Conservation (phyloP, 2,329 filamentous ascomycete species). For the Xylariaceae sp. region DNA sequence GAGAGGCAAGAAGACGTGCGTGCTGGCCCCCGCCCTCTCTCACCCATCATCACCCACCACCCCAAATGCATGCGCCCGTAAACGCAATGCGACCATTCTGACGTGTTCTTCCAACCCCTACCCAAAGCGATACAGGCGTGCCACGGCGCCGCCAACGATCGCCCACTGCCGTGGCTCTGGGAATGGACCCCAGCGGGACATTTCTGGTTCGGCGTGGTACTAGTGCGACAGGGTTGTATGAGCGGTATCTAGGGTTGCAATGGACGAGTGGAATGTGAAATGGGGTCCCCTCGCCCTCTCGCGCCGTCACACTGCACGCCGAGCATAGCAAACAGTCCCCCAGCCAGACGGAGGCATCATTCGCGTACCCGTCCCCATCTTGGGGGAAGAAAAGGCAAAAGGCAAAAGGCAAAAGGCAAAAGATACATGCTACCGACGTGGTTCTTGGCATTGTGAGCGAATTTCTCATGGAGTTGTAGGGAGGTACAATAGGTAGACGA, state of each 20-base stretch:
- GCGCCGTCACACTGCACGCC: constrained; percentile 1
- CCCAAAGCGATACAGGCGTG: constrained; percentile 5
- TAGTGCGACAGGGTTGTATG: constrained; percentile 1
- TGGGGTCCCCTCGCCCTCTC: neutral
- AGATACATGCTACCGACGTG: no score
- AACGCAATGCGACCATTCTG: constrained; percentile 17
- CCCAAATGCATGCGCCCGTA: constrained; percentile 9
- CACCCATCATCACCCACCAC: neutral
- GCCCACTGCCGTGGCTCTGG: constrained; percentile 21
- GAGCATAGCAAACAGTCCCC: neutral
- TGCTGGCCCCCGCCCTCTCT: neutral
- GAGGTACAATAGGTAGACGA: no score
- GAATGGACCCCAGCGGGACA: constrained; percentile 10
- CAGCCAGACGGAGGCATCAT: no score
- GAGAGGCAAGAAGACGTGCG: neutral
- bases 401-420: no score
- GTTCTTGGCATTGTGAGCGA: no score
- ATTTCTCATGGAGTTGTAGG: no score
- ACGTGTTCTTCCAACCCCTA: constrained; percentile 16
- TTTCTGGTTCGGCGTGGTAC: constrained; percentile 7
- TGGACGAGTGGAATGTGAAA: neutral
- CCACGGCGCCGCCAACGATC: constrained; percentile 13
- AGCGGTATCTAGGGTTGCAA: neutral
- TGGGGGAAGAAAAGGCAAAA: no score
- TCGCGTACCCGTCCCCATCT: no score